Base-by-base conservation (phyloP, 176 grass and related monocot genomes). In the Eleusine coracana region DNA sequence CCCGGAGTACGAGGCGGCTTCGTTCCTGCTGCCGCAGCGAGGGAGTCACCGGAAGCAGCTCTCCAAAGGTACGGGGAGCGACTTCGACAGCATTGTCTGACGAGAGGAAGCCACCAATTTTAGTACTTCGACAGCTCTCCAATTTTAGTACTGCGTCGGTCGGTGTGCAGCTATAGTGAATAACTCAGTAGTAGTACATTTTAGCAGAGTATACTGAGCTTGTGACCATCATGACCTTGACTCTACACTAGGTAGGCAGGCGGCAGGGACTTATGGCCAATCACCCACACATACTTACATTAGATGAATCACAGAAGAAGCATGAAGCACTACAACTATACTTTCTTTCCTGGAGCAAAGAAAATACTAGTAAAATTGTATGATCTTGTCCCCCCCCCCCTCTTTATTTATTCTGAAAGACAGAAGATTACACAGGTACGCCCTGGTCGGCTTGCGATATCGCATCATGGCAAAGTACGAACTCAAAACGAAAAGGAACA, bases 331-430 rank as follows among this genome's bases (percentile, higher is more conserved):
- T 46, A 73, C 5, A 10, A 42, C 31, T 55, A 40, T 65, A 37
- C 3, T 54, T 38, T 55, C 0, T 8, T n/a, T 75, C 21, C 31
- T 75, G 20, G 52, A 73, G 50, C 14, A 52, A 80, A 68, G 31
- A 7, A 34, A 80, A 76, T 18, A 54, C n/a, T 18, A 28, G 34
- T 59, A 44, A 3, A 31, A 46, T 31, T 74, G 56, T 65, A 75
- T 83, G 49, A 85, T 76, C 82, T 27, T 66, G 62, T 45, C 46
- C 76, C 68, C 85, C 85, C 89, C 77, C n/a, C n/a, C n/a, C n/a
- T n/a, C n/a, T n/a, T n/a, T n/a, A n/a, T 67, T 89, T 94, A 92
- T 94, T 90, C 46, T 65, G 54, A 68, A 87, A 42, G 68, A 50
- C 20, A 40, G 49, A 85, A 75, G 81, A 50, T 51, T 85, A 87